Conservation (phyloP, 768 basidiomycete species). For the Podaxis sp. region DNA sequence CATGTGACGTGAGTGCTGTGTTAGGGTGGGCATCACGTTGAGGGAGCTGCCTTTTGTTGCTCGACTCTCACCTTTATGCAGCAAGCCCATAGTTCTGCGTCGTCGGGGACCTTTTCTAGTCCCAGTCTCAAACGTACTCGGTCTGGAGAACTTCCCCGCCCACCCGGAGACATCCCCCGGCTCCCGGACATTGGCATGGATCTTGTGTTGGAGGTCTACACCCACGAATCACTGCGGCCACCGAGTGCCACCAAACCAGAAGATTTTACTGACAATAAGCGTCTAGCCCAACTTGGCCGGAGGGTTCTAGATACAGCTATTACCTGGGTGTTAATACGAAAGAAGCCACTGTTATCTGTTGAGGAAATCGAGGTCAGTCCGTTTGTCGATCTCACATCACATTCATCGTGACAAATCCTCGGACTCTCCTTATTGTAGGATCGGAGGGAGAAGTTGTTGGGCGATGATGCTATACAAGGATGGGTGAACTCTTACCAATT, state of each 20-base stretch:
- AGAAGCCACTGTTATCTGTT: constrained; percentile 45
- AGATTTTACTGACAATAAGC: constrained; percentile 51
- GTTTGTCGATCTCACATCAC: background rate
- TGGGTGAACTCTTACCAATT: constrained; percentile 49
- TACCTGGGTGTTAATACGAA: constrained; percentile 42
- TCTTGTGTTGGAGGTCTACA: constrained; percentile 62
- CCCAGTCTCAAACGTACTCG: constrained; percentile 20
- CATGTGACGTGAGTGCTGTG: background rate
- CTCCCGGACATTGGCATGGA: constrained; percentile 36
- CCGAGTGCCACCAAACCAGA: constrained; percentile 27
- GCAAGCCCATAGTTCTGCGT: background rate
- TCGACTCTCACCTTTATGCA: background rate
- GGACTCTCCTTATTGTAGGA: constrained; percentile 15
- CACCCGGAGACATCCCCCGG: constrained; percentile 31
- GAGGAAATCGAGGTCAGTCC: constrained; percentile 48
- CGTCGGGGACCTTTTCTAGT: background rate
- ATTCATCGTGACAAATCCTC: constrained; percentile 11
- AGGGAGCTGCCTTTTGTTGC: background rate
- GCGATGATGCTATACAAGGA: constrained; percentile 36
- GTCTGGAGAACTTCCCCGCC: constrained; percentile 12
- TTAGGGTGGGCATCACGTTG: background rate
- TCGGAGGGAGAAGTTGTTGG: constrained; percentile 32
- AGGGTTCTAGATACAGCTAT: constrained; percentile 42
- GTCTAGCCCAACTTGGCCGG: constrained; percentile 48
- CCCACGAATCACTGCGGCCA: constrained; percentile 59